Base-by-base conservation (phyloP, 345 rosid species). In the Salix suchowensis region DNA sequence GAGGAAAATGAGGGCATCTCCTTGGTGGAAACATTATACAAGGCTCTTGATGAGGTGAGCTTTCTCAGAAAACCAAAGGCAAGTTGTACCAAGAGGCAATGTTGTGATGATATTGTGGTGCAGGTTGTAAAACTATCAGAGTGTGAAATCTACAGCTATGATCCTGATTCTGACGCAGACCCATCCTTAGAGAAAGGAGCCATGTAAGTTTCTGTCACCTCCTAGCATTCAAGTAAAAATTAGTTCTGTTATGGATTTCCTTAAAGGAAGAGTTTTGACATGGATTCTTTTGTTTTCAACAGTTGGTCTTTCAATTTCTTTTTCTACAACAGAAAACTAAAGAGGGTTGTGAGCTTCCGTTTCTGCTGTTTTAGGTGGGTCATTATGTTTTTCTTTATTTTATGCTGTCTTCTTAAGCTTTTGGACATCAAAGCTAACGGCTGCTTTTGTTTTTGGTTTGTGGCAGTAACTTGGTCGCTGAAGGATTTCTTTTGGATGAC, bases 301-400 rank as follows among this genome's bases (percentile, higher is more conserved):
- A 94, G 98, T 85, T 94, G 98, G 98, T 91, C 97, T 28, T 95
- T 95, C 88, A 87, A 82, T 82, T 95, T 91, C 94, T 90, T 95
- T 81, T 91, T 94, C 89, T 94, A 94, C 84, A 94, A 94, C 75
- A 84, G 97, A 52, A 95, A 95, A 82, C 91, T 85, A 78, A 93
- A 91, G 89, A 94, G 97, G 14, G 93, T 95, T 15, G 94, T 89
- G 46, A 89, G 94, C 76, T 87, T 89, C 77, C 92, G 87, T n/a
- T 91, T 89, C 86, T 83, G 89, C 85, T 93, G 98, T 81, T 34
- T 87, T 73, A 93, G 98, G 98, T 95, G 71, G 65, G 93, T 72
- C 11, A 16, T 39, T 24, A 7, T 78, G 50, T 28, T 32, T 30
- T 42, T 34, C 65, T 18, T 24, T 4, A 2, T 13, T 32, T 39